These are phyloP conservation scores for Colletotrichum echinochloae DNA, from an alignment of 2,329 filamentous ascomycete species.

Conservation along the genomic window DNA sequence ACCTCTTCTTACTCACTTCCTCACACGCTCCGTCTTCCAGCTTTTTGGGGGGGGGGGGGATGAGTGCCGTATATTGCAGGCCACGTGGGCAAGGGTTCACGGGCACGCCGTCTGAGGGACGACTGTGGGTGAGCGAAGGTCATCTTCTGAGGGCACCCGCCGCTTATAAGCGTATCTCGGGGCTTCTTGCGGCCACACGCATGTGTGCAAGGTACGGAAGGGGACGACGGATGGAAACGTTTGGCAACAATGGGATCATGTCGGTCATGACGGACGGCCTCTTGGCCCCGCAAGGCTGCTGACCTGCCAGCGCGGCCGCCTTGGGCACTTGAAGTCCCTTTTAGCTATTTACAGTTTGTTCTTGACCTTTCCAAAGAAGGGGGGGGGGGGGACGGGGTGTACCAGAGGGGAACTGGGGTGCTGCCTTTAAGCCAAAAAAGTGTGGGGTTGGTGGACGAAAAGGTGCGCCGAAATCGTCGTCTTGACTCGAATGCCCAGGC, in stretches of 20 bases:
- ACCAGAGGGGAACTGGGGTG: too few species aligned
- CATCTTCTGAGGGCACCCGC: not conserved
- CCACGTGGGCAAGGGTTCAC: constrained; percentile 17
- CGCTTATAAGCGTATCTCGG: not conserved
- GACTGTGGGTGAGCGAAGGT: constrained; percentile 1
- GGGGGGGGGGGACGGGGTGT: not conserved
- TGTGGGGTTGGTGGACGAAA: not conserved
- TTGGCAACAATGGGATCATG: too few species aligned
- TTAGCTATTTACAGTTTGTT: not conserved
- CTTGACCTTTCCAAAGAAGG: not conserved
- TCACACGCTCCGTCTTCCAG: not conserved
- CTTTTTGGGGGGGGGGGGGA: too few species aligned
- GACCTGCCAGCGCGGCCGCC: not conserved
- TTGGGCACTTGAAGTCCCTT: not conserved
- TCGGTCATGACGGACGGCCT: not conserved
- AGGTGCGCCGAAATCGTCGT: not conserved
- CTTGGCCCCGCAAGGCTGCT: not conserved
- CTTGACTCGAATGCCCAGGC: not conserved
- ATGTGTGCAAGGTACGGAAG: too few species aligned
- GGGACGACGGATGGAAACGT: too few species aligned
- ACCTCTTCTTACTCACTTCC: too few species aligned
- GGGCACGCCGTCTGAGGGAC: constrained; percentile 19
- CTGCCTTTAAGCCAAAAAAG: too few species aligned
- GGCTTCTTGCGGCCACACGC: not conserved
- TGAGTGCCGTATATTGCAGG: not conserved